Conservation (phyloP, 2,329 filamentous ascomycete species). For the Pezizomycotina sp. region DNA sequence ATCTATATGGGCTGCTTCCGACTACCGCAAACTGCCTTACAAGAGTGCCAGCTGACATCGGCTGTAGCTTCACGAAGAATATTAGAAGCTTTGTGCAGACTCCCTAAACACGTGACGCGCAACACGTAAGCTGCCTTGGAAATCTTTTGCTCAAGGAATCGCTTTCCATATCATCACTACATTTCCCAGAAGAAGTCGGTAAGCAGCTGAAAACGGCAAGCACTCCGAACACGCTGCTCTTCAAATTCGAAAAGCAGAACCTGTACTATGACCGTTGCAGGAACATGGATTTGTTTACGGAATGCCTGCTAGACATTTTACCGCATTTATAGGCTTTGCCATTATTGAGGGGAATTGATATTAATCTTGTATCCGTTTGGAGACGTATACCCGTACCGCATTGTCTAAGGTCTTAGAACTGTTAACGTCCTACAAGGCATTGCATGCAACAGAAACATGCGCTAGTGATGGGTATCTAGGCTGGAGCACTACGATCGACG, state of each 20-base stretch:
- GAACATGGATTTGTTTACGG: constrained; percentile 54
- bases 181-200: constrained; percentile 33
- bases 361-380: neutral
- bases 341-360: neutral
- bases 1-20: constrained; percentile 22
- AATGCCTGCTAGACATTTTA: too few species aligned
- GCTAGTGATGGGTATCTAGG: constrained; percentile 15
- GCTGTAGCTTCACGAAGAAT: constrained; percentile 1
- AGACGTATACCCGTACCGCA: neutral
- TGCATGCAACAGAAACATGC: constrained; percentile 10
- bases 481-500: constrained; percentile 15
- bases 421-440: constrained; percentile 14
- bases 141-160: constrained; percentile 33
- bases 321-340: constrained; percentile 4
- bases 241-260: constrained; percentile 82
- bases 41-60: constrained; percentile 7
- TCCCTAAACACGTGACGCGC: constrained; percentile 21
- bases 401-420: constrained; percentile 3
- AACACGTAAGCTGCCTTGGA: too few species aligned
- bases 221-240: constrained; percentile 43
- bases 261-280: constrained; percentile 72
- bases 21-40: constrained; percentile 30
- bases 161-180: constrained; percentile 32
- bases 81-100: constrained; percentile 12
- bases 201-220: constrained; percentile 38